These are phyloP conservation scores for Coemansia sp. DNA, from an alignment of 192 early-diverging fungal species.

Conservation along the genomic window DNA sequence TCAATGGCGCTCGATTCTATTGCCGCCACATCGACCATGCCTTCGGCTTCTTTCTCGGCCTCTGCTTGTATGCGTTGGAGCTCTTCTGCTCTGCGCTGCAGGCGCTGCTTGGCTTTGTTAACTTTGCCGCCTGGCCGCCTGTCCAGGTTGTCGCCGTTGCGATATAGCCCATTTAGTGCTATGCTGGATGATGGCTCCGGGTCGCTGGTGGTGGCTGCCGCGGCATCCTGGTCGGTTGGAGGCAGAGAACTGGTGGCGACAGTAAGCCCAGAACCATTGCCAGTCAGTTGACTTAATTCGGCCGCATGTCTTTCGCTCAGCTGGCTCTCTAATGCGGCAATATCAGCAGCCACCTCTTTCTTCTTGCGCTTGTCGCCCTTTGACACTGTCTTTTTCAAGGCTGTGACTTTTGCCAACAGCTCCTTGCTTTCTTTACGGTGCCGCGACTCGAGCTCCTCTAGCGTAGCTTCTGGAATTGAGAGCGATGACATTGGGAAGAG, in stretches of 20 bases:
- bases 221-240: conserved; percentile 18
- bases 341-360: conserved; percentile 78
- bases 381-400: conserved; percentile 76
- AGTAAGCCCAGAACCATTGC: not conserved
- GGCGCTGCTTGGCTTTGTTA: conserved; percentile 56
- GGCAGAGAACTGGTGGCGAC: not conserved
- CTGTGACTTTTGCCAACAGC: conserved; percentile 68
- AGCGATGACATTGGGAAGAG: conserved; percentile 1
- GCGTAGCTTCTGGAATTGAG: conserved; percentile 7
- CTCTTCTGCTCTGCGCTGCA: conserved; percentile 75
- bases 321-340: conserved; percentile 69
- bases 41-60: conserved; percentile 76
- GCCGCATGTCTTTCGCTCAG: conserved; percentile 65
- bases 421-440: conserved; percentile 83
- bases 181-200: conserved; percentile 19
- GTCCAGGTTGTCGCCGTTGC: conserved; percentile 12
- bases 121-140: conserved; percentile 57
- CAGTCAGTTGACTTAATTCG: conserved; percentile 57
- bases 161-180: conserved; percentile 12
- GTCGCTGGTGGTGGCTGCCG: conserved; percentile 18
- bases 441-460: conserved; percentile 68
- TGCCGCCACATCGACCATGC: conserved; percentile 74
- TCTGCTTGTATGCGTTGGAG: conserved; percentile 71
- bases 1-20: conserved; percentile 74
- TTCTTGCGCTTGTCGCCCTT: conserved; percentile 86